Evolutionary conservation across 306 rosid genomes (phyloP).

Genomic region (Arachis stenosperma): DNA sequence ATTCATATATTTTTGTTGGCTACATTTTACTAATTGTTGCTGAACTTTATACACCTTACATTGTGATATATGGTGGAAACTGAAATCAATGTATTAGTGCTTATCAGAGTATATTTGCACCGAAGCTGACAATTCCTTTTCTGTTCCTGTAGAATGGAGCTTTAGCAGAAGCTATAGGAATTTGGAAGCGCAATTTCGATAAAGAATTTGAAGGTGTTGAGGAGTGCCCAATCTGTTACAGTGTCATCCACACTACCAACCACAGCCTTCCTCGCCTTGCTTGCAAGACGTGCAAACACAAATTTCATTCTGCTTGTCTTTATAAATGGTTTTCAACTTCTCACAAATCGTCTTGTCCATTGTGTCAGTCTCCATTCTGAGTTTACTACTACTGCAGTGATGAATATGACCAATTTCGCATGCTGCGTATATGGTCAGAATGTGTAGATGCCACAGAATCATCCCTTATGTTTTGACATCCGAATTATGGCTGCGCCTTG

Average conservation of each 20-base stretch:
- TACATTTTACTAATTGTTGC: slow-evolving; percentile 2
- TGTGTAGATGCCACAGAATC: neutral
- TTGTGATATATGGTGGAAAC: slow-evolving; percentile 15
- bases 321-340: slow-evolving; percentile 96
- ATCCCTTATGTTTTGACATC: neutral
- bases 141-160: slow-evolving; percentile 86
- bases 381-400: slow-evolving; percentile 8
- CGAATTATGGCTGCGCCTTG: slow-evolving; percentile 5
- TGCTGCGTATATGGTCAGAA: slow-evolving; percentile 14
- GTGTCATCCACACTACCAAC: slow-evolving; percentile 92
- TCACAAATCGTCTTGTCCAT: slow-evolving; percentile 93
- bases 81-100: slow-evolving; percentile 9
- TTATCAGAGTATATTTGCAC: slow-evolving; percentile 6
- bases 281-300: slow-evolving; percentile 98
- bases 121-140: slow-evolving; percentile 30
- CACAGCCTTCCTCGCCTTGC: slow-evolving; percentile 92
- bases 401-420: slow-evolving; percentile 36
- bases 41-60: neutral
- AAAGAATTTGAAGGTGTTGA: slow-evolving; percentile 98
- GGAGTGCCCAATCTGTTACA: slow-evolving; percentile 97
- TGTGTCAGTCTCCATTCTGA: slow-evolving; percentile 95
- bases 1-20: slow-evolving; percentile 9
- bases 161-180: slow-evolving; percentile 89
- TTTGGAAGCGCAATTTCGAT: slow-evolving; percentile 93
- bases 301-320: slow-evolving; percentile 94